These are phyloP conservation scores for Rhizopogon vinicolor DNA, from an alignment of 768 basidiomycete species.

Conservation along the genomic window DNA sequence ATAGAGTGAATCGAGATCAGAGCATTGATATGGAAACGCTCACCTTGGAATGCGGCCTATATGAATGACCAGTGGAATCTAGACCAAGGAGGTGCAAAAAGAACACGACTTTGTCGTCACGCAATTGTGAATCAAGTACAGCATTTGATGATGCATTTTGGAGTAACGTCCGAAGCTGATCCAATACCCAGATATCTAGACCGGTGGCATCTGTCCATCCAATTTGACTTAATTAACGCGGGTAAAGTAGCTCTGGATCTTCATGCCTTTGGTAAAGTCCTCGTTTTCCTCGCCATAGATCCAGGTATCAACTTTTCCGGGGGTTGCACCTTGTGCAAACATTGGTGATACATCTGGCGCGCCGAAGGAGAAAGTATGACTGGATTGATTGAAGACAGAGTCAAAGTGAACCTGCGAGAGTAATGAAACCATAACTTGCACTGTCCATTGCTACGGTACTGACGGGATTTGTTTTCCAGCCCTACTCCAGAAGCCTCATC, in stretches of 20 bases:
- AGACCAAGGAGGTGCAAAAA: conserved; percentile 82
- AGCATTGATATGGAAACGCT: not conserved
- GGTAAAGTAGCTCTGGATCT: not conserved
- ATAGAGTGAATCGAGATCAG: not conserved
- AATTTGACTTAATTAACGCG: not conserved
- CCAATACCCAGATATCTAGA: conserved; percentile 76
- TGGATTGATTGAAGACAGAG: conserved; percentile 82
- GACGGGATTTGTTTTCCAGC: conserved; percentile 85
- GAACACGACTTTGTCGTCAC: conserved; percentile 60
- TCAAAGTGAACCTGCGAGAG: conserved; percentile 64
- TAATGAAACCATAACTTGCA: not conserved
- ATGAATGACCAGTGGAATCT: conserved; percentile 85
- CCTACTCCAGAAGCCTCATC: conserved; percentile 33
- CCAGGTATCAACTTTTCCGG: conserved; percentile 70
- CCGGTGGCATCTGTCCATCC: conserved; percentile 58
- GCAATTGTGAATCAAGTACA: conserved; percentile 46
- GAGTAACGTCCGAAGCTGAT: conserved; percentile 59
- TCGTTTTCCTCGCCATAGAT: conserved; percentile 73
- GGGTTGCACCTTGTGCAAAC: conserved; percentile 69
- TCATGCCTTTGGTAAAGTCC: conserved; percentile 78
- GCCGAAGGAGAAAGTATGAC: conserved; percentile 76
- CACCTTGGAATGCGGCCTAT: conserved; percentile 76
- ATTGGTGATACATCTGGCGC: conserved; percentile 88
- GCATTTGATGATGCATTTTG: conserved; percentile 56
- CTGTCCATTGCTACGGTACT: not conserved